phyloP scores from a whole-genome alignment of 1,284 basidiomycete genomes.

The Paramarasmius palmivorus region DNA sequence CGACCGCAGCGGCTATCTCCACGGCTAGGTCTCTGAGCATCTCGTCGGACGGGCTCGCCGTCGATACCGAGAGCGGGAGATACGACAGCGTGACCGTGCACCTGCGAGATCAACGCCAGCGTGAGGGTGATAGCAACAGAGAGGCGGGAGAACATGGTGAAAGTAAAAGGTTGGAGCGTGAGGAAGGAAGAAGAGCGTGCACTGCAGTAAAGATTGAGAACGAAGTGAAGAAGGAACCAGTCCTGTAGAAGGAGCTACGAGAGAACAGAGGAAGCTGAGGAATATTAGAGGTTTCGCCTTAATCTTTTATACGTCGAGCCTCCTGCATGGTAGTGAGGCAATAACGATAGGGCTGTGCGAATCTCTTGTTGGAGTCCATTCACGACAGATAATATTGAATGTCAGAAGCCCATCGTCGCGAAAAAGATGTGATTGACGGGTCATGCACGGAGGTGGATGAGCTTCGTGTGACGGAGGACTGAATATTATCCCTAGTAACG shows the following conservation, averaged over 20 bases:
- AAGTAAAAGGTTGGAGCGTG: neutral
- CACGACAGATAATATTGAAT: too few species aligned
- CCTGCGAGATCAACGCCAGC: neutral
- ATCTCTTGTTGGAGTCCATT: too few species aligned
- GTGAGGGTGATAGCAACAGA: neutral
- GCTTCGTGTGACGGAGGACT: too few species aligned
- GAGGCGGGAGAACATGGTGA: slow-evolving; percentile 2
- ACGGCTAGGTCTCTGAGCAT: slow-evolving; percentile 21
- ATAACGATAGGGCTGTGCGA: too few species aligned
- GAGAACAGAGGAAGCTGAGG: neutral
- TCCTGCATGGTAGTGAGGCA: too few species aligned
- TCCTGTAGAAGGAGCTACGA: neutral
- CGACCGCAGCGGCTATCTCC: slow-evolving; percentile 19
- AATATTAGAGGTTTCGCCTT: neutral
- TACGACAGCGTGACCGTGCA: slow-evolving; percentile 1
- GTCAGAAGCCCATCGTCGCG: too few species aligned
- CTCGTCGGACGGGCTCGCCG: slow-evolving; percentile 18
- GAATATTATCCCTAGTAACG: too few species aligned
- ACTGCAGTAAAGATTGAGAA: neutral
- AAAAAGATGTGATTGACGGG: too few species aligned
- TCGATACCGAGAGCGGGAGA: slow-evolving; percentile 22
- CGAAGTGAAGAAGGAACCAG: neutral
- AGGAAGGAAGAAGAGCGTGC: neutral
- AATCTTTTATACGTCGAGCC: neutral
- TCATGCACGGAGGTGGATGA: too few species aligned